Conservation (phyloP, 805 yeast genomes). For the Ascoidea rubescens region DNA sequence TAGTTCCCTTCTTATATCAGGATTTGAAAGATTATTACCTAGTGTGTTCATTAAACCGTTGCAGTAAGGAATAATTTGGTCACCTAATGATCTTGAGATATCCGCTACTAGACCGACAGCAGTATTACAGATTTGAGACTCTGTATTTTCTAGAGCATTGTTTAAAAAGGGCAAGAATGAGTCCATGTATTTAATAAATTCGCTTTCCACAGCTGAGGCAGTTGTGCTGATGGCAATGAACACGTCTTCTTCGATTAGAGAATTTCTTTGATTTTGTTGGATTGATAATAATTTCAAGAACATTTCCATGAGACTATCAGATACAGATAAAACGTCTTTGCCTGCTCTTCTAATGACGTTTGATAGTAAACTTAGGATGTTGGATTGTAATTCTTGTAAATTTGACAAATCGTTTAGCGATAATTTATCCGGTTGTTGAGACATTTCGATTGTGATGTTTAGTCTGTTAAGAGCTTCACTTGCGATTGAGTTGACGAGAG, state of each 20-base stretch:
- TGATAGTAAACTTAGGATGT: slow-evolving; percentile 60
- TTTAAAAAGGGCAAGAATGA: slow-evolving; percentile 74
- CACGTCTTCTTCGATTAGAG: slow-evolving; percentile 86
- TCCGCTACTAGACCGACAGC: slow-evolving; percentile 95
- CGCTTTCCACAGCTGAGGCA: slow-evolving; percentile 63
- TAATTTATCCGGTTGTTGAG: slow-evolving; percentile 23
- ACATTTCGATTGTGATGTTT: slow-evolving; percentile 51
- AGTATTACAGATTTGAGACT: slow-evolving; percentile 70
- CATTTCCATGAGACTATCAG: slow-evolving; percentile 77
- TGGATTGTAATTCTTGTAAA: slow-evolving; percentile 81
- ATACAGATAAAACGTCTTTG: slow-evolving; percentile 43
- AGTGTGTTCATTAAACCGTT: slow-evolving; percentile 73
- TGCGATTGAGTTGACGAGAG: slow-evolving; percentile 59
- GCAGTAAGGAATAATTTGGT: slow-evolving; percentile 56
- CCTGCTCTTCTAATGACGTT: slow-evolving; percentile 76
- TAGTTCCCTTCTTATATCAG: slow-evolving; percentile 61
- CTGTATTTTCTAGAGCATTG: slow-evolving; percentile 68
- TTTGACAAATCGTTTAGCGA: slow-evolving; percentile 60
- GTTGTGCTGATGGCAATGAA: slow-evolving; percentile 85
- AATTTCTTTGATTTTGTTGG: slow-evolving; percentile 41
- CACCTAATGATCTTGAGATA: slow-evolving; percentile 78
- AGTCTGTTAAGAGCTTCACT: slow-evolving; percentile 59
- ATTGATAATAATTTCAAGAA: slow-evolving; percentile 56
- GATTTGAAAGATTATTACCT: slow-evolving; percentile 56
- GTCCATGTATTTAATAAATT: slow-evolving; percentile 64